Evolutionary conservation across 2,329 filamentous ascomycete genomes (phyloP).

Genomic region (Cercospora canescens): DNA sequence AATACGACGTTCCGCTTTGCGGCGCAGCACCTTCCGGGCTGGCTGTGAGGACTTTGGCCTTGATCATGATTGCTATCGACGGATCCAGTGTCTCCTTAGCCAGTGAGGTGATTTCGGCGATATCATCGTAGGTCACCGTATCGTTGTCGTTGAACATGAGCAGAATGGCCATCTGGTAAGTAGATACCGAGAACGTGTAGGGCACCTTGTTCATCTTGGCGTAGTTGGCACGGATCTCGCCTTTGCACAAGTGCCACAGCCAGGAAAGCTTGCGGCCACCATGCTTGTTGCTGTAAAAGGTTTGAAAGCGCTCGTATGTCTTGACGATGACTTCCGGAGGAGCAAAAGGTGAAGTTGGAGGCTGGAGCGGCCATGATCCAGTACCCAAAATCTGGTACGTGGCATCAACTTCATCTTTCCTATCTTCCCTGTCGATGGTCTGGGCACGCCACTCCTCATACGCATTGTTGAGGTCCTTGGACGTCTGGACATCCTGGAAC

Average conservation of each 20-base stretch:
- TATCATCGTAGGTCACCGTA: slow-evolving; percentile 82
- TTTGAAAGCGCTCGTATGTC: slow-evolving; percentile 85
- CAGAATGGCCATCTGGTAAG: slow-evolving; percentile 96
- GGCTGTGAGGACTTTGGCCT: slow-evolving; percentile 83
- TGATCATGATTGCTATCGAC: slow-evolving; percentile 80
- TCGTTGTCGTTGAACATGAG: slow-evolving; percentile 93
- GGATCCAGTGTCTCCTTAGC: slow-evolving; percentile 82
- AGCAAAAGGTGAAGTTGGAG: slow-evolving; percentile 84
- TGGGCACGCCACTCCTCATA: slow-evolving; percentile 78
- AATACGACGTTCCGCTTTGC: slow-evolving; percentile 75
- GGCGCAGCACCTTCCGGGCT: slow-evolving; percentile 72
- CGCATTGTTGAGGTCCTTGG: slow-evolving; percentile 88
- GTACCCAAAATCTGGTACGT: slow-evolving; percentile 92
- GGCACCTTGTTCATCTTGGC: slow-evolving; percentile 84
- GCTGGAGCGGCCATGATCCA: slow-evolving; percentile 91
- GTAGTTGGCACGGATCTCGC: slow-evolving; percentile 92
- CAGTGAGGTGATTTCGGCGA: slow-evolving; percentile 76
- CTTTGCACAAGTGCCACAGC: slow-evolving; percentile 98
- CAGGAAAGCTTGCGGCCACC: slow-evolving; percentile 94
- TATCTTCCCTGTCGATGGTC: slow-evolving; percentile 63
- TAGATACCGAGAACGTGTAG: slow-evolving; percentile 95
- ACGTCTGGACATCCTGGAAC: slow-evolving; percentile 99
- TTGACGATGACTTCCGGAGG: slow-evolving; percentile 81
- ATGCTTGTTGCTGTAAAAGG: slow-evolving; percentile 95
- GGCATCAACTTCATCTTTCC: slow-evolving; percentile 75